Conservation (phyloP, 495 filamentous ascomycete genomes). For the Tuber melanosporum region DNA sequence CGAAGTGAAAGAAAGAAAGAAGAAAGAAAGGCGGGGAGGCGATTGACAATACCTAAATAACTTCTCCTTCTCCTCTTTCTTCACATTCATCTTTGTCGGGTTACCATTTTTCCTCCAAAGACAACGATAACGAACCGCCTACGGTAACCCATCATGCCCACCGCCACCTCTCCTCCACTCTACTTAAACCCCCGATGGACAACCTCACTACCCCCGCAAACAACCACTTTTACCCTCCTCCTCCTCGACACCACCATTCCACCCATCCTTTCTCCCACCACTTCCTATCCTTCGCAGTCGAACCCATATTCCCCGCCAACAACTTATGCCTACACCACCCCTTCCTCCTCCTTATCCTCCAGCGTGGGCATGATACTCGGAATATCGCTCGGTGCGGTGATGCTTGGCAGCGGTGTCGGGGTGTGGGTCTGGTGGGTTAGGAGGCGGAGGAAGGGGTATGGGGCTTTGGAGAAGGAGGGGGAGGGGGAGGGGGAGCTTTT, state of each 20-base stretch:
- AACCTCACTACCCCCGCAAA: neutral
- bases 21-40: no score
- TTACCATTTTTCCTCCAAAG: neutral
- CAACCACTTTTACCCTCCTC: neutral
- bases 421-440: neutral
- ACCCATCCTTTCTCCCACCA: neutral
- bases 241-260: neutral
- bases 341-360: neutral
- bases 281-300: neutral
- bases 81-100: no score
- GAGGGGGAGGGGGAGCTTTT: neutral
- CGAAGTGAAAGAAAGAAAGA: no score
- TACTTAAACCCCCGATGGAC: neutral
- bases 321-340: neutral
- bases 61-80: no score
- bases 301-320: neutral
- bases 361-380: neutral
- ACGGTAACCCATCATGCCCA: neutral
- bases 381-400: neutral
- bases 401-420: neutral
- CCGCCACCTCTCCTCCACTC: neutral
- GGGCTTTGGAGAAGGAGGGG: neutral
- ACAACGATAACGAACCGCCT: neutral
- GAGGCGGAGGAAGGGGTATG: neutral
- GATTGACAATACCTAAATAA: no score